Base-by-base conservation (phyloP, 2,329 filamentous ascomycete species). In the Colletotrichum cordylinicola region DNA sequence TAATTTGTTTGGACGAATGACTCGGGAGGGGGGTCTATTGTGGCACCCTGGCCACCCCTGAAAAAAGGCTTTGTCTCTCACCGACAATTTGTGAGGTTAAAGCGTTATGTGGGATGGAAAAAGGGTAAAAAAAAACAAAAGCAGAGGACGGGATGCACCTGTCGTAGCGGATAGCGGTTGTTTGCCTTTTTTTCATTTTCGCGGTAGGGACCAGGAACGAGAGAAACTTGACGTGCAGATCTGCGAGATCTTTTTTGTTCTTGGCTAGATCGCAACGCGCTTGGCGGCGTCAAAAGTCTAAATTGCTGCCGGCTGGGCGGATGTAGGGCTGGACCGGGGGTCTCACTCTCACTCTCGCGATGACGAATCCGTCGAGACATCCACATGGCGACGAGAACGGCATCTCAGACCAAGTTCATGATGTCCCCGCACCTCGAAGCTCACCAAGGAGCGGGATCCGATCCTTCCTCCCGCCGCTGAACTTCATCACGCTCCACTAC, bases 401-500 rank as follows among this genome's bases (percentile, higher is more conserved):
- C 9, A 27, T 2, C 10, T 16, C 24, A 13, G 33, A 9, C 8
- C n/a, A 4, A 10, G 39, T n/a, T 7, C 7, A 10, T 21, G 64
- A 69, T 39, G n/a, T n/a, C n/a, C n/a, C n/a, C n/a, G n/a, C n/a
- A n/a, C n/a, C n/a, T n/a, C 68, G 8, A 8, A 31, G 2, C 6
- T 2, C 35, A 10, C 24, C 35, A 2, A 24, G 12, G 5, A 24
- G 3, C 29, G 31, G 29, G 24, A 8, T 75, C 33, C 55, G 55
- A 8, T 67, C 62, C 2, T 24, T 75, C 21, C 31, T 72, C 15
- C 88, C 87, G 12, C 85, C 87, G 6, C 82, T 91, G 76, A 93
- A 92, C 78, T 93, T 91, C 81, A 90, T 93, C 79, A 91, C 90
- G 3, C 79, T 94, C 8, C 93, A 94, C 81, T 94, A 94, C 83